phyloP scores from a whole-genome alignment of 208 protist species.

The Hexamita inflata region DNA sequence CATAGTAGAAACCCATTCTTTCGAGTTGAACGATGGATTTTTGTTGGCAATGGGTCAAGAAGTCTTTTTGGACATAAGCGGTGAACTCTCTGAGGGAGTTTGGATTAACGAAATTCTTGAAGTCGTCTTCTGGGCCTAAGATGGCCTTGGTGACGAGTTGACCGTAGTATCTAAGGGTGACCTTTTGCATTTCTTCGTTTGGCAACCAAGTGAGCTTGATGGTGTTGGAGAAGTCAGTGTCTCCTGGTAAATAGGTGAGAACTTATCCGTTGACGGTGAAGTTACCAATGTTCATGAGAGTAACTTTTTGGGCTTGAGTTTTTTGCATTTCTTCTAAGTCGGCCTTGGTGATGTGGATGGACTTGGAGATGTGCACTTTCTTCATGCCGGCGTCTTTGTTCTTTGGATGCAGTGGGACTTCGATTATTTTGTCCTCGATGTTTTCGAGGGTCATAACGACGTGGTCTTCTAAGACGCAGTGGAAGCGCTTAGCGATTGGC shows the following conservation, averaged over 20 bases:
- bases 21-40: slow-evolving; percentile 83
- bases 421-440: not conserved
- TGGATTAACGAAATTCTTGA: slow-evolving; percentile 70
- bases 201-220: slow-evolving; percentile 86
- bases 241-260: slow-evolving; percentile 61
- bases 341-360: slow-evolving; percentile 69
- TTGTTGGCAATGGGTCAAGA: slow-evolving; percentile 55
- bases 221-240: slow-evolving; percentile 82
- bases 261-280: slow-evolving; percentile 57
- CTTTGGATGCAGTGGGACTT: slow-evolving; percentile 45
- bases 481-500: slow-evolving; percentile 80
- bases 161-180: slow-evolving; percentile 74
- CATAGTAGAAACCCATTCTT: slow-evolving; percentile 86
- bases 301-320: slow-evolving; percentile 87
- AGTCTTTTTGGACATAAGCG: slow-evolving; percentile 12
- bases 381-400: slow-evolving; percentile 72
- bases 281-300: slow-evolving; percentile 95
- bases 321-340: slow-evolving; percentile 54
- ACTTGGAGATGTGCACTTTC: slow-evolving; percentile 41
- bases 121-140: slow-evolving; percentile 69
- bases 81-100: slow-evolving; percentile 56
- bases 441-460: slow-evolving; percentile 22
- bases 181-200: slow-evolving; percentile 37
- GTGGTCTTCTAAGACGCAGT: slow-evolving; percentile 55
- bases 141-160: slow-evolving; percentile 84